Evolutionary conservation across 768 basidiomycete genomes (phyloP), one percentile per base, ranked within the genome.

Genomic region (Tricholoma sp.): DNA sequence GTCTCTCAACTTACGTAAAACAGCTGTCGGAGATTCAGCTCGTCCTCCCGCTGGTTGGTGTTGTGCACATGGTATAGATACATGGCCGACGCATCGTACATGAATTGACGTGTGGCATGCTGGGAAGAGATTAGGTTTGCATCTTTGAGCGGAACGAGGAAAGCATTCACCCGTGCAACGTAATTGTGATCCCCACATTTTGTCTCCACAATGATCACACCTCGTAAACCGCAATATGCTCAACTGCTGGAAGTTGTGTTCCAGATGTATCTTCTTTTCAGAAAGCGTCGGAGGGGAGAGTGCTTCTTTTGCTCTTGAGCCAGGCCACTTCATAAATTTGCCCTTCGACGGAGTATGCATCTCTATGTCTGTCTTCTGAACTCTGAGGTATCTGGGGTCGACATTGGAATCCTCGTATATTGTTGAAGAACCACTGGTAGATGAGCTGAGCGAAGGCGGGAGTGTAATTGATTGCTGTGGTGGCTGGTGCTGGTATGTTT

Each of bases 141-240:
- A 34, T 41, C 6, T 12, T 53, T 52, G 46, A 4, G 22, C 45
- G 29, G 5, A 18, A 45, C 41, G 27, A 50, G n/a, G 18, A 45
- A 31, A 24, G 18, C 9, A 78, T 92, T 68, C 67, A 94, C 96
- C 79, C 62, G 86, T 82, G 68, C 97, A 99, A 31, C 91, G 87
- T 54, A 91, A 78, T 67, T 95, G 94, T n/a, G 94, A 84, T 6
- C 96, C 96, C 94, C 95, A 99, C 86, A 98, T 86, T 77, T 98
- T 99, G 68, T 98, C 97, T 32, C 86, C 88, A 67, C 97, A 99
- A 55, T 95, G 88, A 65, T 98, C 97, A 67, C 97, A 99, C 41
- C 91, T 82, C 27, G 91, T 87, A 57, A 97, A 90, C 35, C 95
- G 83, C 57, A 98, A 76, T 27, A 94, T 83, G 64, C 86, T 96